Percentiles rank a stretch among this genome's conserved stretches.
Evolutionary conservation across 1,139 yeast species (phyloP).

Genomic region (Kluyveromyces marxianus): DNA sequence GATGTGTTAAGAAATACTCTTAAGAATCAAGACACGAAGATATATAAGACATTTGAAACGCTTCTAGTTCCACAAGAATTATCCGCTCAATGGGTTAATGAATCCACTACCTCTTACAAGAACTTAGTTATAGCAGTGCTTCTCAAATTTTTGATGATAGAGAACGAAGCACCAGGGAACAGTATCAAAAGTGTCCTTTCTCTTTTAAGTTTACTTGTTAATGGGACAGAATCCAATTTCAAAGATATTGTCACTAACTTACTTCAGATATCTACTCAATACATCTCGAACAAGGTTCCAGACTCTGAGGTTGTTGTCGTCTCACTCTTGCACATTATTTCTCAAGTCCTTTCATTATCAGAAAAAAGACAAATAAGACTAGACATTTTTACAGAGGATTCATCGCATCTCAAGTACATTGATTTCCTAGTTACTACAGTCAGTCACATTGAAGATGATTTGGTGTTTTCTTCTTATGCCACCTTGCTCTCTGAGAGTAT

Average conservation of each 20-base stretch:
- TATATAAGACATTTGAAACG: slow-evolving; percentile 42
- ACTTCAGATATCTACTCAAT: slow-evolving; percentile 28
- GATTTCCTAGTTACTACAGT: slow-evolving; percentile 30
- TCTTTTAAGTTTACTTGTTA: slow-evolving; percentile 40
- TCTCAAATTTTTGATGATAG: slow-evolving; percentile 37
- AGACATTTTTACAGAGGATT: slow-evolving; percentile 28
- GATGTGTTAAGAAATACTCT: slow-evolving; percentile 46
- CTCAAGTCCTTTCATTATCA: slow-evolving; percentile 26
- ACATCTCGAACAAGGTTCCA: slow-evolving; percentile 19
- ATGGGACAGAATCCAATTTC: slow-evolving; percentile 51
- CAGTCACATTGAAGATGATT: slow-evolving; percentile 24
- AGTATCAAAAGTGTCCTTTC: slow-evolving; percentile 35
- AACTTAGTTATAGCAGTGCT: slow-evolving; percentile 43
- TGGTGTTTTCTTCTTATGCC: slow-evolving; percentile 28
- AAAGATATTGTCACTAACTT: slow-evolving; percentile 33
- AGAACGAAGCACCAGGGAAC: slow-evolving; percentile 26
- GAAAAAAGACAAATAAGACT: slow-evolving; percentile 26
- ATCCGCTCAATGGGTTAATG: slow-evolving; percentile 32
- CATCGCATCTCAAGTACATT: slow-evolving; percentile 28
- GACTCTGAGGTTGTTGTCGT: slow-evolving; percentile 29
- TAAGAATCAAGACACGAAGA: slow-evolving; percentile 35
- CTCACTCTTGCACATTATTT: slow-evolving; percentile 26
- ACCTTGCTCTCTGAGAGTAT: slow-evolving; percentile 29
- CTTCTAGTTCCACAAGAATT: slow-evolving; percentile 48
- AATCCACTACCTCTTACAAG: slow-evolving; percentile 55